Conservation (phyloP, 1,284 basidiomycete genomes). For the Gymnopus androsaceus region DNA sequence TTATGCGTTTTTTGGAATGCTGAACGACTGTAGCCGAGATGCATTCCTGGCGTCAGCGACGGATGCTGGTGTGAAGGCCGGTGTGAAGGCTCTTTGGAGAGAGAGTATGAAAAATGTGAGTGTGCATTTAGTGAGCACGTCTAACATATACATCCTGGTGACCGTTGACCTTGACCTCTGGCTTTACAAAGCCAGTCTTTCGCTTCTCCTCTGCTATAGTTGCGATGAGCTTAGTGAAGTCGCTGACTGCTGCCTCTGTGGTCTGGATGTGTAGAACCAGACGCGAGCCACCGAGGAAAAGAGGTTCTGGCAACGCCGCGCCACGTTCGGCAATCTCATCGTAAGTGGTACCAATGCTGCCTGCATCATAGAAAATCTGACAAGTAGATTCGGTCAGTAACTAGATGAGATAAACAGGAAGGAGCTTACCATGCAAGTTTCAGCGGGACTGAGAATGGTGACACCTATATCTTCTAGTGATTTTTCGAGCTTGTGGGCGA, state of each 20-base stretch:
- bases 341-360: conserved; percentile 68
- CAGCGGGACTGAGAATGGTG: conserved; percentile 73
- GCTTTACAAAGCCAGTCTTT: conserved; percentile 54
- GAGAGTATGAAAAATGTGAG: conserved; percentile 78
- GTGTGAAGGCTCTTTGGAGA: conserved; percentile 82
- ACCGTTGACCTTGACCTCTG: conserved; percentile 31
- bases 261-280: conserved; percentile 80
- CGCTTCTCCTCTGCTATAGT: conserved; percentile 67
- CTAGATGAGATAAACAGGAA: neutral
- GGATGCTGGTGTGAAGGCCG: conserved; percentile 72
- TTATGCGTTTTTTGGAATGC: conserved; percentile 78
- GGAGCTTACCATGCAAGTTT: conserved; percentile 86
- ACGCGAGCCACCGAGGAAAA: conserved; percentile 74
- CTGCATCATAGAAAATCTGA: conserved; percentile 84
- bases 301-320: conserved; percentile 62
- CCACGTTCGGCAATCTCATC: conserved; percentile 69
- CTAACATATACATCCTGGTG: conserved; percentile 53
- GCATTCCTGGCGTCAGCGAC: conserved; percentile 77
- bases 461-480: conserved; percentile 79
- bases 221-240: conserved; percentile 57
- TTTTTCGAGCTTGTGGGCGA: conserved; percentile 70
- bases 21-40: conserved; percentile 78
- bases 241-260: conserved; percentile 67
- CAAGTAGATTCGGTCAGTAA: neutral
- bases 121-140: conserved; percentile 3